Evolutionary conservation across 805 yeast species (phyloP).

Genomic region (Candida germanica): DNA sequence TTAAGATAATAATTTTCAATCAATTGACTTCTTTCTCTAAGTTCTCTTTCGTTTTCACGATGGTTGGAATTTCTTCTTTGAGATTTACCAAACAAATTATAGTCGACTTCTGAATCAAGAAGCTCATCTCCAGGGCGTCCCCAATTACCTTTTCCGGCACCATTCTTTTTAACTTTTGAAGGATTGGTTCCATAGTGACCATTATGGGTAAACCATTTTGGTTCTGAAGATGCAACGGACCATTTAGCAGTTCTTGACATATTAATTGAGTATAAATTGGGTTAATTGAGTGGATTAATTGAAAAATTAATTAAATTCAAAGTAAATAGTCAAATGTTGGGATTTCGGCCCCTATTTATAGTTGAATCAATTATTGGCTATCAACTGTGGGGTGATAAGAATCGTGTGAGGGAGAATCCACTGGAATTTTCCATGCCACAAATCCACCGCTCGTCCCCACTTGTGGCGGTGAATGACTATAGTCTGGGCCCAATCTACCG

Average conservation of each 20-base stretch:
- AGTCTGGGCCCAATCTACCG: background rate
- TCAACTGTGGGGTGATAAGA: constrained; percentile 7
- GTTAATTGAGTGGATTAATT: background rate
- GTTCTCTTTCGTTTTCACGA: constrained; percentile 26
- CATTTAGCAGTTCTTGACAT: constrained; percentile 83
- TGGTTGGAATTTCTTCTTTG: constrained; percentile 42
- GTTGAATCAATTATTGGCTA: background rate
- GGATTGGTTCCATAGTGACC: constrained; percentile 72
- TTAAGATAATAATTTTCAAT: constrained; percentile 3
- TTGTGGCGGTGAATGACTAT: background rate
- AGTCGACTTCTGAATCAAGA: constrained; percentile 51
- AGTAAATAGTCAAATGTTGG: too few relatives aligned
- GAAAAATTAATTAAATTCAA: too few relatives aligned
- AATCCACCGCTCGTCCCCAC: too few relatives aligned
- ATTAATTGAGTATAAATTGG: constrained; percentile 3
- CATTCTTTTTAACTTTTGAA: constrained; percentile 73
- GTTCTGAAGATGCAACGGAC: constrained; percentile 53
- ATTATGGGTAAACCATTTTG: constrained; percentile 76
- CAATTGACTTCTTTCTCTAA: constrained; percentile 15
- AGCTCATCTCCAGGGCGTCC: constrained; percentile 80
- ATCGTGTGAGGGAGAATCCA: constrained; percentile 4
- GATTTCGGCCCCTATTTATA: constrained; percentile 3
- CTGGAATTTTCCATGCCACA: background rate
- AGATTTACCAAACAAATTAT: constrained; percentile 19
- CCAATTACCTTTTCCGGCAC: constrained; percentile 88